Base-by-base conservation (phyloP, 495 filamentous ascomycete species). In the Bacidia gigantensis region DNA sequence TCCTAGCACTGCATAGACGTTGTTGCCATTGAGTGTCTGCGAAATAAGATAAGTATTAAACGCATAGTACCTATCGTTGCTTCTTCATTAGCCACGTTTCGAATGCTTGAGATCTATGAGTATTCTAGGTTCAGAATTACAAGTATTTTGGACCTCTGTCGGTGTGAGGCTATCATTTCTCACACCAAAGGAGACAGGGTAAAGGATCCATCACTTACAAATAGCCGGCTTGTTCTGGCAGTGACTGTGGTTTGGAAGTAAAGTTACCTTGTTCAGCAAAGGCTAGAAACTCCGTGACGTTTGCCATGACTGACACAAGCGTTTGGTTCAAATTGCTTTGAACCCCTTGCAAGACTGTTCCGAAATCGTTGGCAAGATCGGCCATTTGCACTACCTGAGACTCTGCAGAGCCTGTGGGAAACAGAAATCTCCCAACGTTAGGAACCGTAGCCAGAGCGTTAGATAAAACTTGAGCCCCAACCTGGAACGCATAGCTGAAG, bases 31-130 rank as follows among this genome's bases (percentile, higher is more conserved):
- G 26, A 53, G 43, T 2, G 43, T 26, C 2, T 45, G 25, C 11
- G 51, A 47, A 20, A 53, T 46, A 22, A 53, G 26, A 35, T 53
- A 53, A n/a, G 51, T 53, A 44, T 53, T 53, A 42, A 53, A 53
- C 7, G 51, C 51, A 41, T 46, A 53, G 22, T 53, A 53, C 29
- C 29, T 35, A 14, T n/a, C n/a, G n/a, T n/a, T n/a, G n/a, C n/a
- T n/a, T n/a, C n/a, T n/a, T n/a, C n/a, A n/a, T n/a, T n/a, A n/a
- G n/a, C n/a, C n/a, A n/a, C n/a, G n/a, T n/a, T n/a, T n/a, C n/a
- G n/a, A n/a, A n/a, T n/a, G n/a, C n/a, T n/a, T n/a, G n/a, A n/a
- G n/a, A n/a, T n/a, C n/a, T n/a, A n/a, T n/a, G n/a, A n/a, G n/a
- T n/a, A n/a, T n/a, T n/a, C n/a, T n/a, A n/a, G n/a, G n/a, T n/a